Evolutionary conservation across 331 rosid species (phyloP).

Genomic region (Pyrus hybrid): DNA sequence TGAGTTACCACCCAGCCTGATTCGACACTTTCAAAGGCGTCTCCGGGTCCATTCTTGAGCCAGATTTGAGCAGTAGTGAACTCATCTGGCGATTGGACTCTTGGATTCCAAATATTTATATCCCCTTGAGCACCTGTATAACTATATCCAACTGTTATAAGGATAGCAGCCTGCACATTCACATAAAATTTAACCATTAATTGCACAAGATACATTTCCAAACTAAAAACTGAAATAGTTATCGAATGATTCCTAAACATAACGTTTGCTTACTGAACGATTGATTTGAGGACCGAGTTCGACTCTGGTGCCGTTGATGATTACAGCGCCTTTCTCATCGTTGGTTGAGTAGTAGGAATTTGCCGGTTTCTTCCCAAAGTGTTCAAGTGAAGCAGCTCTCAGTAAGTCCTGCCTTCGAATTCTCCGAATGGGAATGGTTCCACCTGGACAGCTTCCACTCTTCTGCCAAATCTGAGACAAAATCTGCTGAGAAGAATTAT

Average conservation of each 20-base stretch:
- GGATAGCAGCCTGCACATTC: slow-evolving; percentile 29
- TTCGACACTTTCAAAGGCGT: slow-evolving; percentile 48
- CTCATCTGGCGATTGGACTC: slow-evolving; percentile 29
- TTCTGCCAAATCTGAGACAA: slow-evolving; percentile 43
- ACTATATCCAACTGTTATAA: slow-evolving; percentile 32
- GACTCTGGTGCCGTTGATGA: background rate
- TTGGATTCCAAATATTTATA: slow-evolving; percentile 55
- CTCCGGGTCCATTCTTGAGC: slow-evolving; percentile 30
- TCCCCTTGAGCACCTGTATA: slow-evolving; percentile 49
- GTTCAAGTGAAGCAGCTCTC: slow-evolving; percentile 26
- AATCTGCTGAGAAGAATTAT: background rate
- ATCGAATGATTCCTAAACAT: background rate
- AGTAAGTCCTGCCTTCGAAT: slow-evolving; percentile 30
- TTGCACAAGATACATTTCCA: background rate
- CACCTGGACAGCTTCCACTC: slow-evolving; percentile 67
- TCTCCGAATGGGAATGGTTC: slow-evolving; percentile 58
- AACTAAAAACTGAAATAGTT: background rate
- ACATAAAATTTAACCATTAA: background rate
- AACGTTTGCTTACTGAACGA: slow-evolving; percentile 20
- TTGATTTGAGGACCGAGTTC: slow-evolving; percentile 3
- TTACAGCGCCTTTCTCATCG: background rate
- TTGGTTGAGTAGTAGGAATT: background rate
- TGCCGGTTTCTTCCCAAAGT: slow-evolving; percentile 33
- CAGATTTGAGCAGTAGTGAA: slow-evolving; percentile 57
- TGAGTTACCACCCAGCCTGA: slow-evolving; percentile 52